A percentile compares a stretch with the other conserved stretches of the same genome.
Evolutionary conservation across 108 stramenopile genomes (phyloP).

Genomic region (Craspedostauros australis): DNA sequence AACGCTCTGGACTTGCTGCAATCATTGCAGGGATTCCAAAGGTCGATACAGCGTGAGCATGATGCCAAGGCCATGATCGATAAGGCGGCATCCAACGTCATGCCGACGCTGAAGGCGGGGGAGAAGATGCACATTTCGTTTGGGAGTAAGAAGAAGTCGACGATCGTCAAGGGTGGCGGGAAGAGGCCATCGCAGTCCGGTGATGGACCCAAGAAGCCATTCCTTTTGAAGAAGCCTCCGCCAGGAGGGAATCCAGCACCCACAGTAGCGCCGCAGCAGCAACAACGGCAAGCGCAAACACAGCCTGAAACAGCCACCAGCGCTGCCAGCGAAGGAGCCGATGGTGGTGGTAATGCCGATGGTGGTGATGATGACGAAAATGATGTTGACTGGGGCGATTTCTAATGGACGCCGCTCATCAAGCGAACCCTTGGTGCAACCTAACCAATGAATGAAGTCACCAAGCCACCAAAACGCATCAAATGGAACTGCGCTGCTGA

Average conservation of each 20-base stretch:
- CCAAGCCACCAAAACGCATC: too few relatives aligned
- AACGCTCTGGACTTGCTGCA: slow-evolving; percentile 71
- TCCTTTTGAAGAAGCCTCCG: slow-evolving; percentile 38
- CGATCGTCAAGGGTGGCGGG: background rate
- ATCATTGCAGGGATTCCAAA: slow-evolving; percentile 59
- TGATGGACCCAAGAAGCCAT: slow-evolving; percentile 12
- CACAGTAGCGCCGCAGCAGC: background rate
- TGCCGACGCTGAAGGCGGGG: slow-evolving; percentile 55
- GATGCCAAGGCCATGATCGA: slow-evolving; percentile 35
- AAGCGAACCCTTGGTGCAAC: too few relatives aligned
- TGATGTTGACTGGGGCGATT: too few relatives aligned
- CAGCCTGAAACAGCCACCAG: background rate
- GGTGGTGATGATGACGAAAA: background rate
- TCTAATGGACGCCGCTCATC: too few relatives aligned
- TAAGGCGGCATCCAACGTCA: slow-evolving; percentile 16
- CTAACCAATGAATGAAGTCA: too few relatives aligned
- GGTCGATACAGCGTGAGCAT: slow-evolving; percentile 29
- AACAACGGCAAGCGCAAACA: background rate
- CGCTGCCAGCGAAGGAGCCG: background rate
- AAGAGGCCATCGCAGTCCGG: background rate
- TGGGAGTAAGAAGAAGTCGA: background rate
- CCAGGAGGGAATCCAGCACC: background rate
- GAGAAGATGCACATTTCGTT: slow-evolving; percentile 68
- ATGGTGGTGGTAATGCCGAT: background rate
- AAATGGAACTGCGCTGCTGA: too few relatives aligned